Conservation (phyloP, 164 flowering plant genomes). For the Protea cynaroides region DNA sequence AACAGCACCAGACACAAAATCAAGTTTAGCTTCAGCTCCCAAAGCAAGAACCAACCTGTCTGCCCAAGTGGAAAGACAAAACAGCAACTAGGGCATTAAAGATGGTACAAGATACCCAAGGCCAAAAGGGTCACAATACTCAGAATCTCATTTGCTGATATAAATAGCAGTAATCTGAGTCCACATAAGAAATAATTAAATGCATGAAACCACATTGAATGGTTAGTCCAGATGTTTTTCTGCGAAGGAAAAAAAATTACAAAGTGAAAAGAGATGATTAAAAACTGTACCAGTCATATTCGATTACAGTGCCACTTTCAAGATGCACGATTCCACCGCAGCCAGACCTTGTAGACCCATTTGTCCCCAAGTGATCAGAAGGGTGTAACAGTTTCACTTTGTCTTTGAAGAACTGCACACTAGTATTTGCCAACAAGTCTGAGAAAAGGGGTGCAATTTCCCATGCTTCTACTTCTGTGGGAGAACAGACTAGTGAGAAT, state of each 20-base stretch:
- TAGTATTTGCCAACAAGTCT: constrained; percentile 70
- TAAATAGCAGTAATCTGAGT: not conserved
- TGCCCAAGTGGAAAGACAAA: constrained; percentile 44
- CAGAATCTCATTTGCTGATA: not conserved
- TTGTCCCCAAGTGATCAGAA: constrained; percentile 44
- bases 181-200: not conserved
- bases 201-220: not conserved
- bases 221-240: not conserved
- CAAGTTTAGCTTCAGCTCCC: constrained; percentile 93
- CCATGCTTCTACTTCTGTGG: constrained; percentile 97
- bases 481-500: not conserved
- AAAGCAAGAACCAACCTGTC: constrained; percentile 99
- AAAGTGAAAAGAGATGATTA: constrained; percentile 1
- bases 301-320: constrained; percentile 77
- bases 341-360: constrained; percentile 27
- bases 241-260: not conserved
- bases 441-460: constrained; percentile 95
- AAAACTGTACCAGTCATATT: constrained; percentile 87
- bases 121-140: not conserved
- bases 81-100: constrained; percentile 17
- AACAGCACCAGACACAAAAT: constrained; percentile 81
- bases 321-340: constrained; percentile 77
- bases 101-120: not conserved
- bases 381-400: constrained; percentile 64
- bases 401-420: constrained; percentile 71